These are phyloP conservation scores for Steccherinum ochraceum DNA, from an alignment of 768 basidiomycete species.

Conservation along the genomic window DNA sequence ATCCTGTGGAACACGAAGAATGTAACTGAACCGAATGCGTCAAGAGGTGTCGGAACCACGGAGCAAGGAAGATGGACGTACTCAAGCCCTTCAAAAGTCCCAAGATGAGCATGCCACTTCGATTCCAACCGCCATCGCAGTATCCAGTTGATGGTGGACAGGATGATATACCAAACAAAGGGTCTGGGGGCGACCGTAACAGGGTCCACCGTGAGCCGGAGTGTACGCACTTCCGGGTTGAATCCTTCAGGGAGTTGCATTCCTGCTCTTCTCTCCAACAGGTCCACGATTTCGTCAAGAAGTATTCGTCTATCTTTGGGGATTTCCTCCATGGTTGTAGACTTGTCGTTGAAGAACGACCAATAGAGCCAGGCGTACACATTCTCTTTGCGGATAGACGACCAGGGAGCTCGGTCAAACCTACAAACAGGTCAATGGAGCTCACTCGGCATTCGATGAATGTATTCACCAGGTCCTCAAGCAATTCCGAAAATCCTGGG, in stretches of 20 bases:
- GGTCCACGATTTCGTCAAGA: conserved; percentile 53
- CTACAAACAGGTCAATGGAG: conserved; percentile 39
- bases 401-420: conserved; percentile 77
- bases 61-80: conserved; percentile 32
- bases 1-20: conserved; percentile 59
- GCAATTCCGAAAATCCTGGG: conserved; percentile 63
- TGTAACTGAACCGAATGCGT: conserved; percentile 42
- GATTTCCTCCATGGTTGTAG: conserved; percentile 47
- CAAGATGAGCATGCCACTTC: conserved; percentile 37
- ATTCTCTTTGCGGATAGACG: conserved; percentile 55
- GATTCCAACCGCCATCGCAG: conserved; percentile 38
- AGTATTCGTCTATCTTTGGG: conserved; percentile 38
- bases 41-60: not conserved
- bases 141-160: conserved; percentile 42
- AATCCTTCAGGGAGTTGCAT: conserved; percentile 55
- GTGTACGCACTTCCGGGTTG: conserved; percentile 42
- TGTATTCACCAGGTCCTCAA: conserved; percentile 47
- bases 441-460: not conserved
- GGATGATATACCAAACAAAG: conserved; percentile 50
- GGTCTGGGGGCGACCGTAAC: conserved; percentile 68
- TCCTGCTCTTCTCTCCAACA: conserved; percentile 71
- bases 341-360: conserved; percentile 66
- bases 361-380: conserved; percentile 77
- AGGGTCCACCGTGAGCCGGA: conserved; percentile 74
- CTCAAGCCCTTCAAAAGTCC: conserved; percentile 62